These are phyloP conservation scores for Colletotrichum neosansevieriae DNA, from an alignment of 2,329 filamentous ascomycete genomes.

Conservation along the genomic window DNA sequence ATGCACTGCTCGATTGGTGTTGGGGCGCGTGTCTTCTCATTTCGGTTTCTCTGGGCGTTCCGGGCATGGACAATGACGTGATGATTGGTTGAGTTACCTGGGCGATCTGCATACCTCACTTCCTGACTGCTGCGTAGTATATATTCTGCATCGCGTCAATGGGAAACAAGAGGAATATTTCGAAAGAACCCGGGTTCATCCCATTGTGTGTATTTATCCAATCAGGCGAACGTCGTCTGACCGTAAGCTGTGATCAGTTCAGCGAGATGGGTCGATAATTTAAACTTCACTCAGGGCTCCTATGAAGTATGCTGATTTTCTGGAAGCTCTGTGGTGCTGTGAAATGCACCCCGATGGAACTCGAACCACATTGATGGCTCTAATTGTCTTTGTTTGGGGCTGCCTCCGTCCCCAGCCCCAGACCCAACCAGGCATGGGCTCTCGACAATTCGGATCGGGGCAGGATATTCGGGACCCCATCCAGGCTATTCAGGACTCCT, in stretches of 20 bases:
- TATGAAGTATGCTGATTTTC: conserved; percentile 3
- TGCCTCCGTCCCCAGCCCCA: background rate
- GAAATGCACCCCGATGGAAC: background rate
- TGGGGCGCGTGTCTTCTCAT: background rate
- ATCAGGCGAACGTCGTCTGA: conserved; percentile 10
- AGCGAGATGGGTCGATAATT: conserved; percentile 19
- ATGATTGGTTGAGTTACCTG: conserved; percentile 32
- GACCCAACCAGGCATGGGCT: no score
- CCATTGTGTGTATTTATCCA: background rate
- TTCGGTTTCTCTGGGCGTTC: conserved; percentile 19
- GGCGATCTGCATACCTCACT: conserved; percentile 36
- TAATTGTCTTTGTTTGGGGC: background rate
- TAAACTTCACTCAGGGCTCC: conserved; percentile 9
- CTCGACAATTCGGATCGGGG: no score
- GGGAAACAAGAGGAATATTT: conserved; percentile 28
- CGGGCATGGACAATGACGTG: conserved; percentile 33
- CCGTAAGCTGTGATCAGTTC: background rate
- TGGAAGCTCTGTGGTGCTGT: conserved; percentile 7
- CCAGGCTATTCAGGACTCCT: no score
- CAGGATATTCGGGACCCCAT: no score
- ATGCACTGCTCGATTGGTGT: conserved; percentile 24
- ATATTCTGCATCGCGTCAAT: conserved; percentile 20
- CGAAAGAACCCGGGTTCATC: background rate
- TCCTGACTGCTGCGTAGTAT: conserved; percentile 11
- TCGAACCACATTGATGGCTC: conserved; percentile 8